phyloP scores from a whole-genome alignment of 2,329 filamentous ascomycete genomes.

The Penicillium glabrum region DNA sequence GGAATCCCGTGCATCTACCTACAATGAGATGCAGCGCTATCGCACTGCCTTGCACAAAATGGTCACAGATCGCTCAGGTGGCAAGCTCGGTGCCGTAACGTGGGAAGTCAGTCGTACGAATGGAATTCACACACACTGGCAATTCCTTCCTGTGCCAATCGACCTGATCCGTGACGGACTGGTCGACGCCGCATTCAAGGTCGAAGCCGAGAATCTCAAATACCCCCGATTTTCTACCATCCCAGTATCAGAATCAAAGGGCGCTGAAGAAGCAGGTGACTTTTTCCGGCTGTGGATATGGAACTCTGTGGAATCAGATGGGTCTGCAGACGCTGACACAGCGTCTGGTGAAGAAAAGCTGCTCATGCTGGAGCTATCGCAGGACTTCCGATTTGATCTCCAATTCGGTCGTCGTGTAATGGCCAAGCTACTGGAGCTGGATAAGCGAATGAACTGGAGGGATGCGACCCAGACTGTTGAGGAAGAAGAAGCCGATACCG shows the following conservation, averaged over 20 bases:
- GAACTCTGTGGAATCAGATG: conserved; percentile 34
- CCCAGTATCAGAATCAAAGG: conserved; percentile 32
- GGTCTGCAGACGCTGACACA: conserved; percentile 1
- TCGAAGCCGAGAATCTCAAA: conserved; percentile 75
- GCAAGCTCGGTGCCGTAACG: conserved; percentile 75
- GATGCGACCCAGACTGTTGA: conserved; percentile 74
- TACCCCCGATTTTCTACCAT: conserved; percentile 55
- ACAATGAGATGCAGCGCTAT: conserved; percentile 80
- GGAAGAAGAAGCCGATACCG: conserved; percentile 77
- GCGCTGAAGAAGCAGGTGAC: conserved; percentile 47
- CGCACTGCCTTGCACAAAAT: conserved; percentile 75
- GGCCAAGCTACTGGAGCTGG: conserved; percentile 80
- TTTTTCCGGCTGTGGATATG: conserved; percentile 85
- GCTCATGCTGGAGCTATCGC: conserved; percentile 71
- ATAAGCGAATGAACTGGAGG: conserved; percentile 78
- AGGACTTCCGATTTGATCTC: conserved; percentile 76
- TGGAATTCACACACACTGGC: conserved; percentile 91
- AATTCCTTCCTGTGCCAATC: conserved; percentile 75
- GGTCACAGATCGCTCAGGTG: conserved; percentile 52
- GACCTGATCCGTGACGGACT: conserved; percentile 69
- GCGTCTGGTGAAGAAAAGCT: conserved; percentile 60
- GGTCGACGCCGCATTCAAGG: conserved; percentile 84
- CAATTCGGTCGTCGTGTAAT: conserved; percentile 87
- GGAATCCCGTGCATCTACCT: conserved; percentile 59
- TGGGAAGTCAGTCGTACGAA: conserved; percentile 85